phyloP scores from a whole-genome alignment of 2,329 filamentous ascomycete species.

The Trichoderma sp. region DNA sequence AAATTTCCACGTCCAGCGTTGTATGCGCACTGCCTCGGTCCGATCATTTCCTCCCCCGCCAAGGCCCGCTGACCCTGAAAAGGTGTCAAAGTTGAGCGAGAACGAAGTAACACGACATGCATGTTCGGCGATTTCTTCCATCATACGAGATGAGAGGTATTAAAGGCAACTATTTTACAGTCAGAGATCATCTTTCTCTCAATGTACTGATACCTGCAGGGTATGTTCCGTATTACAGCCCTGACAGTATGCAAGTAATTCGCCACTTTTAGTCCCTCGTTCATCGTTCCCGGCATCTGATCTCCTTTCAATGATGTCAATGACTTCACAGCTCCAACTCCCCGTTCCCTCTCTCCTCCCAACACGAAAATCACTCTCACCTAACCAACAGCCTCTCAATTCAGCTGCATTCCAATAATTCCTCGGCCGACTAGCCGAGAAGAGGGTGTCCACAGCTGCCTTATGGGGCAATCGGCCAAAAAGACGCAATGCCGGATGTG shows the following conservation, averaged over 20 bases:
- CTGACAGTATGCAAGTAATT: not conserved
- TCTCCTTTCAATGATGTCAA: not conserved
- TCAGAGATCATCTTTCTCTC: not conserved
- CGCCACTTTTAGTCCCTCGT: not conserved
- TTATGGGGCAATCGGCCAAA: not conserved
- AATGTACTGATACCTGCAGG: not conserved
- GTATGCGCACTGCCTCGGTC: not conserved
- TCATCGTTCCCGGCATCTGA: not conserved
- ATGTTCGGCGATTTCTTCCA: not conserved
- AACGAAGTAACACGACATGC: no score
- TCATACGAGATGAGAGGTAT: not conserved
- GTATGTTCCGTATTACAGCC: no score
- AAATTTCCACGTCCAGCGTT: not conserved
- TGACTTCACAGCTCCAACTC: not conserved
- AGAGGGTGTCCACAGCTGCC: not conserved
- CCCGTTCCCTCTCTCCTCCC: not conserved
- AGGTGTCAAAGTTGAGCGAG: not conserved
- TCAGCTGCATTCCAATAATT: not conserved
- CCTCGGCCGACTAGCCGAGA: not conserved
- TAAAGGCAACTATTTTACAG: not conserved
- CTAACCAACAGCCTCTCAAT: not conserved
- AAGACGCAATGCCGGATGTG: not conserved
- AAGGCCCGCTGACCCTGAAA: not conserved
- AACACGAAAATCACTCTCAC: not conserved
- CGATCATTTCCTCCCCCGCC: slow-evolving; percentile 5